Conservation (phyloP, 2,329 filamentous ascomycete genomes). For the Talaromyces sp. region DNA sequence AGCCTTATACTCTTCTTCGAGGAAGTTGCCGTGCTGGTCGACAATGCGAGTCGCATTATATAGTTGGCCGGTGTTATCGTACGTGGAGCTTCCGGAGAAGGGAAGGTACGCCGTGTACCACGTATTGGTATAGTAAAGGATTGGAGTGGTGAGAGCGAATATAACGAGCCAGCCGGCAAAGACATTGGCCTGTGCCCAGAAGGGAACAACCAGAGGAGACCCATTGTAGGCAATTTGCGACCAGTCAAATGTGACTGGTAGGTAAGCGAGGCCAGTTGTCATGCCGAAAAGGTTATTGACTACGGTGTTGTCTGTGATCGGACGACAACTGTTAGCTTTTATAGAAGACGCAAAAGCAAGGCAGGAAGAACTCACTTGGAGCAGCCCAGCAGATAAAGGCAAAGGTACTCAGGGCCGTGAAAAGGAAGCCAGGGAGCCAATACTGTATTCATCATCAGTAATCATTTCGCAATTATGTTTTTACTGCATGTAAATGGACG, state of each 20-base stretch:
- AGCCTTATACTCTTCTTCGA: conserved; percentile 52
- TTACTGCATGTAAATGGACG: neutral
- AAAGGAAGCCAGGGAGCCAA: conserved; percentile 29
- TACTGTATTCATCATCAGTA: conserved; percentile 12
- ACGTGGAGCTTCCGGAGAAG: conserved; percentile 25
- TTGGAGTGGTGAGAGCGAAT: conserved; percentile 33
- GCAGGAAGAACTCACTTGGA: conserved; percentile 28
- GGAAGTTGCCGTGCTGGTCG: conserved; percentile 47
- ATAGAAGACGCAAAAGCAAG: neutral
- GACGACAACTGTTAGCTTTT: conserved; percentile 34
- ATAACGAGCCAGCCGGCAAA: conserved; percentile 34
- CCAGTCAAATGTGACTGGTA: conserved; percentile 50
- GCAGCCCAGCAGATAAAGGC: conserved; percentile 42
- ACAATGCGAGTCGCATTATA: conserved; percentile 58
- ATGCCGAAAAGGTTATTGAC: conserved; percentile 41
- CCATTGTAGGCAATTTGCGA: conserved; percentile 34
- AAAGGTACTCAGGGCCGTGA: conserved; percentile 27
- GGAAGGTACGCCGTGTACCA: conserved; percentile 28
- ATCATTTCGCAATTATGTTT: neutral
- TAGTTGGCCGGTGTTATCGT: conserved; percentile 42
- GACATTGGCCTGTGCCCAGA: conserved; percentile 37
- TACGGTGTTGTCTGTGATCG: conserved; percentile 26
- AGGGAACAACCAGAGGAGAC: conserved; percentile 27
- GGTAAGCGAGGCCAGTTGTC: conserved; percentile 40
- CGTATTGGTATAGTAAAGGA: conserved; percentile 29